phyloP scores from a whole-genome alignment of 768 basidiomycete species.

The Tephrocybe sp. region DNA sequence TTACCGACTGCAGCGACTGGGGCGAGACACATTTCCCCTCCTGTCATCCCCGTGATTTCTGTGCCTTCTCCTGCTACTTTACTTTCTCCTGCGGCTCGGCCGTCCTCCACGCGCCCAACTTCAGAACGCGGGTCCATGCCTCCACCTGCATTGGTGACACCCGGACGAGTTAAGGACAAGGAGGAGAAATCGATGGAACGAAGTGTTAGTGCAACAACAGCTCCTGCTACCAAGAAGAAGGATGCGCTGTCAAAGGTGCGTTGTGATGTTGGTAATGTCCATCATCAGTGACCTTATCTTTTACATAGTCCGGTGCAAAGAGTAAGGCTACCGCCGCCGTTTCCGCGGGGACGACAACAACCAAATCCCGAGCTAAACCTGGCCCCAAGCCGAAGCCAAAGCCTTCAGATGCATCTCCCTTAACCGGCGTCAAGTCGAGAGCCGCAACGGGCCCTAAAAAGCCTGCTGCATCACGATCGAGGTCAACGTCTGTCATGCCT shows the following conservation, averaged over 20 bases:
- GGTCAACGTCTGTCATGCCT: slow-evolving; percentile 73
- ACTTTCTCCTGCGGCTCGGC: slow-evolving; percentile 8
- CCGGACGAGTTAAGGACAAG: slow-evolving; percentile 29
- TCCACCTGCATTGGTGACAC: slow-evolving; percentile 38
- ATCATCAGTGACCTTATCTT: slow-evolving; percentile 10
- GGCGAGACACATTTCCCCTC: slow-evolving; percentile 13
- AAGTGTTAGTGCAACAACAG: slow-evolving; percentile 17
- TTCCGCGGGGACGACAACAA: slow-evolving; percentile 13
- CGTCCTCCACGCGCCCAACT: slow-evolving; percentile 20
- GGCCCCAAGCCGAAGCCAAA: slow-evolving; percentile 32
- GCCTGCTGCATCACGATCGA: slow-evolving; percentile 51
- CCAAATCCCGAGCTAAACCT: slow-evolving; percentile 30
- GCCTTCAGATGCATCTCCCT: slow-evolving; percentile 16
- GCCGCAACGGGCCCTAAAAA: slow-evolving; percentile 29
- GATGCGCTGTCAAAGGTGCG: slow-evolving; percentile 38
- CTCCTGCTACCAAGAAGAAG: slow-evolving; percentile 40
- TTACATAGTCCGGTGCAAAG: slow-evolving; percentile 24
- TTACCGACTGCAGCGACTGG: not conserved
- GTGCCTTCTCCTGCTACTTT: slow-evolving; percentile 14
- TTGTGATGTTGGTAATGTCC: slow-evolving; percentile 5
- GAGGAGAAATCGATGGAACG: slow-evolving; percentile 25
- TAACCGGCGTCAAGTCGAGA: slow-evolving; percentile 19
- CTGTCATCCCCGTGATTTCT: slow-evolving; percentile 5
- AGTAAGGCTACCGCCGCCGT: slow-evolving; percentile 18
- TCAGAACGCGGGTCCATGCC: slow-evolving; percentile 62